A percentile compares a stretch with the other conserved stretches of the same genome.
Evolutionary conservation across 2,329 filamentous ascomycete genomes (phyloP).

Genomic region (Ceratocystis destructans): DNA sequence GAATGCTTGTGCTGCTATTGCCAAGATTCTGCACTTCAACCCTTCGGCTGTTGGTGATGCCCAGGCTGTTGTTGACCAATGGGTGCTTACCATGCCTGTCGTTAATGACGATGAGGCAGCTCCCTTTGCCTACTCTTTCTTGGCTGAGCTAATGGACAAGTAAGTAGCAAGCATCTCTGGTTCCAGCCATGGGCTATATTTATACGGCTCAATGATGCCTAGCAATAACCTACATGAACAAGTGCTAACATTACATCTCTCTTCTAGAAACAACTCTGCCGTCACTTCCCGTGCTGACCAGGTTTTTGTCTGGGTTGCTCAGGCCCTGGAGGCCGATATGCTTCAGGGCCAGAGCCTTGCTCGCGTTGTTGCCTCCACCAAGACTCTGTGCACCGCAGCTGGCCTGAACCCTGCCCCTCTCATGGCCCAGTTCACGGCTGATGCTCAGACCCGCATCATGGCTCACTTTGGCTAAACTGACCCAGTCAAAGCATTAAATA

Average conservation of each 20-base stretch:
- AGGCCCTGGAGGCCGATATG: conserved; percentile 82
- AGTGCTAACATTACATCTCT: conserved; percentile 1
- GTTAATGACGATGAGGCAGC: conserved; percentile 94
- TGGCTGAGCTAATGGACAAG: conserved; percentile 86
- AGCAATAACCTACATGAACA: background rate
- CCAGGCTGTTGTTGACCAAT: conserved; percentile 65
- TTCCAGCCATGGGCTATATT: conserved; percentile 23
- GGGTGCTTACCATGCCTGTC: conserved; percentile 83
- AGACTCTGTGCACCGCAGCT: conserved; percentile 59
- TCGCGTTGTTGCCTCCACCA: conserved; percentile 63
- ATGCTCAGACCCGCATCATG: conserved; percentile 68
- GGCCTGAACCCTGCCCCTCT: conserved; percentile 64
- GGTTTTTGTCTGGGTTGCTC: conserved; percentile 71
- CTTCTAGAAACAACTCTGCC: conserved; percentile 63
- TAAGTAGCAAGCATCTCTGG: conserved; percentile 36
- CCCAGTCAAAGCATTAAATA: background rate
- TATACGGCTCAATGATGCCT: background rate
- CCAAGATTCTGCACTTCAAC: conserved; percentile 93
- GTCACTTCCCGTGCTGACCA: conserved; percentile 66
- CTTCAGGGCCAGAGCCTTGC: conserved; percentile 71
- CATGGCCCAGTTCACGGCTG: conserved; percentile 59
- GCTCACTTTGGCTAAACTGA: conserved; percentile 54
- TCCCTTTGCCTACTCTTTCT: conserved; percentile 85
- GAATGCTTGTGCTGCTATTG: conserved; percentile 90
- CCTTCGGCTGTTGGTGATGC: conserved; percentile 58